phyloP scores from a whole-genome alignment of 805 yeast species.

The Monosporozyma siamensis region DNA sequence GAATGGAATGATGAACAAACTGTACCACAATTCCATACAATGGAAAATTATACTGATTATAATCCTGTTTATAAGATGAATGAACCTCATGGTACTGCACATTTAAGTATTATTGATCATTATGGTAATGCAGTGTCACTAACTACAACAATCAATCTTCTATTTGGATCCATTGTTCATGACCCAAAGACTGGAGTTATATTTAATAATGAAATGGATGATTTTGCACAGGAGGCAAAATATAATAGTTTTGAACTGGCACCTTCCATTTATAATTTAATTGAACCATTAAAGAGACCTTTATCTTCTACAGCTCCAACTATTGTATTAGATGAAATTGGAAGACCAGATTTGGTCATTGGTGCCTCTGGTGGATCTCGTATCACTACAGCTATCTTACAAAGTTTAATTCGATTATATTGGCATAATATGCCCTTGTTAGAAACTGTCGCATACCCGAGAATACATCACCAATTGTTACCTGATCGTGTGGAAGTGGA shows the following conservation, averaged over 20 bases:
- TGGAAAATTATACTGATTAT: slow-evolving; percentile 59
- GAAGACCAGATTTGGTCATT: slow-evolving; percentile 52
- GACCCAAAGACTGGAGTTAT: slow-evolving; percentile 78
- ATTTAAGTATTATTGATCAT: slow-evolving; percentile 68
- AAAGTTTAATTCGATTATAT: slow-evolving; percentile 62
- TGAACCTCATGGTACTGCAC: slow-evolving; percentile 88
- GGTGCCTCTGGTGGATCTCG: slow-evolving; percentile 96
- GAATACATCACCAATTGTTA: slow-evolving; percentile 82
- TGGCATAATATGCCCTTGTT: slow-evolving; percentile 50
- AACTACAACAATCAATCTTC: slow-evolving; percentile 80
- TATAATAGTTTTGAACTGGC: slow-evolving; percentile 70
- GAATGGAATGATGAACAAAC: not conserved
- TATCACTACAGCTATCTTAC: slow-evolving; percentile 73
- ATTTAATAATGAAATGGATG: slow-evolving; percentile 90
- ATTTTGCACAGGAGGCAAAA: slow-evolving; percentile 64
- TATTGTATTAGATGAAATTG: slow-evolving; percentile 42
- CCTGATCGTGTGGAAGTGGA: slow-evolving; percentile 66
- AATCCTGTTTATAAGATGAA: slow-evolving; percentile 67
- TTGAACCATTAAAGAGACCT: slow-evolving; percentile 72
- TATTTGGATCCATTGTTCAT: slow-evolving; percentile 75
- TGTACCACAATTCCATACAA: slow-evolving; percentile 34
- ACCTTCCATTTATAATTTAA: slow-evolving; percentile 73
- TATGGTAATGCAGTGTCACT: slow-evolving; percentile 71
- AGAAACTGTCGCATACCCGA: slow-evolving; percentile 66
- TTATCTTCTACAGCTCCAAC: slow-evolving; percentile 77